phyloP scores from a whole-genome alignment of 164 flowering plant genomes.

The Santalum album region DNA sequence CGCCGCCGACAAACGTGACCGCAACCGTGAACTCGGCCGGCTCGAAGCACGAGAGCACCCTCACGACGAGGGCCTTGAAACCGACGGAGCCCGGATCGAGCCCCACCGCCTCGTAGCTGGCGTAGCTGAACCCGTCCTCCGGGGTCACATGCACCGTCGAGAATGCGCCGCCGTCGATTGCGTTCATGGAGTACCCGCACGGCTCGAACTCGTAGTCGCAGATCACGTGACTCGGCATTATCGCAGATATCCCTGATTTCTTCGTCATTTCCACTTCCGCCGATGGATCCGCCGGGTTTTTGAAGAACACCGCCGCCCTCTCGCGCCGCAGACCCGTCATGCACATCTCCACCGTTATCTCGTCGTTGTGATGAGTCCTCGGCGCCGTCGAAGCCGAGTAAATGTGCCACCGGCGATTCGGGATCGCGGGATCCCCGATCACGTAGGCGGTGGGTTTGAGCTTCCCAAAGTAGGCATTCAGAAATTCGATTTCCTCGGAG shows the following conservation, averaged over 20 bases:
- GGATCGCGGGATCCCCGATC: conserved; percentile 29
- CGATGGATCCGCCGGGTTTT: conserved; percentile 22
- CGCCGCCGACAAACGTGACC: conserved; percentile 19
- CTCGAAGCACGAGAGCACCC: conserved; percentile 48
- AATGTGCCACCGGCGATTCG: conserved; percentile 52
- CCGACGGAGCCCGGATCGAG: conserved; percentile 20
- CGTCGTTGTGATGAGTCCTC: not conserved
- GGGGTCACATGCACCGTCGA: conserved; percentile 84
- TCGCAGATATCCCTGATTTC: conserved; percentile 34
- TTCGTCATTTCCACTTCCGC: conserved; percentile 44
- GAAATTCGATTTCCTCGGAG: conserved; percentile 48
- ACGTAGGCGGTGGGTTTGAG: conserved; percentile 33
- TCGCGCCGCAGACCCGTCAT: conserved; percentile 58
- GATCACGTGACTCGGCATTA: conserved; percentile 41
- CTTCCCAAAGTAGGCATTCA: conserved; percentile 35
- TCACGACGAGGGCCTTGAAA: conserved; percentile 24
- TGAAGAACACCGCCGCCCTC: conserved; percentile 48
- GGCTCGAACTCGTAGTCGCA: conserved; percentile 79
- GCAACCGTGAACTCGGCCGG: conserved; percentile 60
- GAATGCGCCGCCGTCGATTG: conserved; percentile 38
- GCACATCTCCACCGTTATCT: conserved; percentile 60
- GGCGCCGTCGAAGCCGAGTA: conserved; percentile 36
- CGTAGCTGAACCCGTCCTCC: conserved; percentile 82
- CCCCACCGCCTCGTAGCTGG: conserved; percentile 67
- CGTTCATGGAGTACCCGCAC: conserved; percentile 87